A percentile compares a stretch with the other conserved stretches of the same genome.
Evolutionary conservation across 106 monocot genomes (phyloP).

Genomic region (Dendrobium nobile): DNA sequence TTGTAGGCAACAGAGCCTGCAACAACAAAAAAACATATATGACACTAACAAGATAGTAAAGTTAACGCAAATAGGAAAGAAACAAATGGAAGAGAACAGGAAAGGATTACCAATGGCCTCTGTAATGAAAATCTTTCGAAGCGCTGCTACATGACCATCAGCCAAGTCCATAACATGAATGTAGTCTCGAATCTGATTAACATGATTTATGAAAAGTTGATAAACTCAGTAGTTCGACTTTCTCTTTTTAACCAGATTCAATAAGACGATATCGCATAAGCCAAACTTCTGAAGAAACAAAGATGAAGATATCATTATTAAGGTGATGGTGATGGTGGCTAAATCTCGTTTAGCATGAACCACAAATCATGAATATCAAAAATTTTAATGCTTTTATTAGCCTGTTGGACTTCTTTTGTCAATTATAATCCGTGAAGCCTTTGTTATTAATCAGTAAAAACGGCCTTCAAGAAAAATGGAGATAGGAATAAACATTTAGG

Average conservation of each 20-base stretch:
- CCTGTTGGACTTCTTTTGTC: too few species aligned
- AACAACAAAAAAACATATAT: neutral
- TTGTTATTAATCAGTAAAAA: too few species aligned
- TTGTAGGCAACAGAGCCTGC: constrained; percentile 88
- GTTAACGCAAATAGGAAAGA: neutral
- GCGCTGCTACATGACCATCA: constrained; percentile 79
- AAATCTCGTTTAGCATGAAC: neutral
- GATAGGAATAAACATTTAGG: too few species aligned
- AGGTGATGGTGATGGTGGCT: neutral
- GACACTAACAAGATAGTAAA: neutral
- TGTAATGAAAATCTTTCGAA: constrained; percentile 55
- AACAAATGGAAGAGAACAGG: neutral
- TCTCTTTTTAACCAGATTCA: neutral
- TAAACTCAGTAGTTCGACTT: neutral
- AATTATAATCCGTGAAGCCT: too few species aligned
- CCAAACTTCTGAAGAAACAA: constrained; percentile 1
- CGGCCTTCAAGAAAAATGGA: too few species aligned
- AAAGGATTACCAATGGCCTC: constrained; percentile 12
- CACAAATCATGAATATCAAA: neutral
- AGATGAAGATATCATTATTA: neutral
- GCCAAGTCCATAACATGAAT: constrained; percentile 69
- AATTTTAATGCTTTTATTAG: neutral
- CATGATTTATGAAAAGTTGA: neutral
- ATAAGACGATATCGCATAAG: neutral
- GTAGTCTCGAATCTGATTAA: constrained; percentile 45